These are phyloP conservation scores for Irineochytrium annulatum DNA, from an alignment of 192 early-diverging fungal genomes.

Conservation along the genomic window DNA sequence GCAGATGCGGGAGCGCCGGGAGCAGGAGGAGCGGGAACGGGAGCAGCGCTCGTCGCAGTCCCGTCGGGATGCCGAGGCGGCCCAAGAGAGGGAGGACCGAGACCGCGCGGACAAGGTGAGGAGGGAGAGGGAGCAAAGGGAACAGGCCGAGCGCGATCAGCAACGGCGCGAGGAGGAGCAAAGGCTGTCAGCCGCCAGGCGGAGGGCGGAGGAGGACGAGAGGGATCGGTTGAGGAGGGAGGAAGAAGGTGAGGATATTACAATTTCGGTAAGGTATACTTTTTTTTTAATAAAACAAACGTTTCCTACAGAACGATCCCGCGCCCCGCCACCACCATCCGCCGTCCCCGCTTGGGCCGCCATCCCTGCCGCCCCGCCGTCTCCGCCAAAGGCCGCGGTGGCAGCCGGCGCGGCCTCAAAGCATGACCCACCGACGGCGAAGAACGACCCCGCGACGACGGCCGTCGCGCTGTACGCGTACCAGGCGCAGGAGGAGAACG, in stretches of 20 bases:
- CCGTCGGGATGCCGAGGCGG: conserved; percentile 1
- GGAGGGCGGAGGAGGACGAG: conserved; percentile 22
- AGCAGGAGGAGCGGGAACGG: not conserved
- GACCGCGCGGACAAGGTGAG: conserved; percentile 12
- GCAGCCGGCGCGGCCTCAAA: conserved; percentile 2
- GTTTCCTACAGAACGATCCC: not conserved
- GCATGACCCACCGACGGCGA: not conserved
- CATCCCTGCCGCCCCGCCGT: conserved; percentile 7
- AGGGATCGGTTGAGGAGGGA: conserved; percentile 25
- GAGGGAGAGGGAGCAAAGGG: conserved; percentile 14
- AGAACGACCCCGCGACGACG: conserved; percentile 39
- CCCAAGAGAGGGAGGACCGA: conserved; percentile 12
- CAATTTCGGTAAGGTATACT: not conserved
- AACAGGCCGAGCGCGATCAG: conserved; percentile 18
- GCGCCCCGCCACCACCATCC: conserved; percentile 12
- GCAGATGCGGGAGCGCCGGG: conserved; percentile 1
- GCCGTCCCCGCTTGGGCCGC: conserved; percentile 11
- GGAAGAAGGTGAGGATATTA: conserved; percentile 29
- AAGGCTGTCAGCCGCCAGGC: conserved; percentile 22
- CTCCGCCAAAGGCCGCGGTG: conserved; percentile 18
- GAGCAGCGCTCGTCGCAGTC: not conserved
- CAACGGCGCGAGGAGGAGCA: conserved; percentile 29
- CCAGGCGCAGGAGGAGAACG: conserved; percentile 79
- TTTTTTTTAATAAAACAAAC: conserved; percentile 16
- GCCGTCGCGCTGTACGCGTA: conserved; percentile 69